Evolutionary conservation across 495 filamentous ascomycete species (phyloP).

Genomic region (Hypoxylon fuscum): DNA sequence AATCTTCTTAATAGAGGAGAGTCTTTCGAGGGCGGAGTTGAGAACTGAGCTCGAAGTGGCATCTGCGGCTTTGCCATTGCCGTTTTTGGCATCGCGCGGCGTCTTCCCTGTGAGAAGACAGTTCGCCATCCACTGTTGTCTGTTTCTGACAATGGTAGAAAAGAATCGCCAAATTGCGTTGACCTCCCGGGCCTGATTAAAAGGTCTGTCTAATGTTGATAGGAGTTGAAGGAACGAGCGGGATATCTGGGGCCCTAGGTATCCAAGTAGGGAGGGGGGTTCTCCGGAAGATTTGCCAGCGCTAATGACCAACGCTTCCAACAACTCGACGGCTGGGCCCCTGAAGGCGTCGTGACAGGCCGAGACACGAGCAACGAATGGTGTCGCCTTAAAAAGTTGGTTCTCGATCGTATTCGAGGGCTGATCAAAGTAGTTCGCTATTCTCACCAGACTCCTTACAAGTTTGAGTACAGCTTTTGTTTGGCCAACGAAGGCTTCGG

Average conservation of each 20-base stretch:
- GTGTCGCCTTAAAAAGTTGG: slow-evolving; percentile 79
- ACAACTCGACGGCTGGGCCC: slow-evolving; percentile 68
- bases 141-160: slow-evolving; percentile 84
- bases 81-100: slow-evolving; percentile 74
- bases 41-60: slow-evolving; percentile 69
- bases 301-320: slow-evolving; percentile 77
- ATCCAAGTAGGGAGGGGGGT: slow-evolving; percentile 88
- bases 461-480: slow-evolving; percentile 71
- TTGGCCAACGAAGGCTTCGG: slow-evolving; percentile 67
- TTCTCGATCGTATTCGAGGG: slow-evolving; percentile 72
- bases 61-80: slow-evolving; percentile 59
- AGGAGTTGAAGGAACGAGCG: slow-evolving; percentile 84
- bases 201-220: slow-evolving; percentile 78
- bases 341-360: slow-evolving; percentile 74
- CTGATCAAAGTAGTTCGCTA: slow-evolving; percentile 69
- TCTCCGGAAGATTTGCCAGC: slow-evolving; percentile 70
- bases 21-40: slow-evolving; percentile 73
- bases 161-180: slow-evolving; percentile 84
- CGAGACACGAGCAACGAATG: slow-evolving; percentile 79
- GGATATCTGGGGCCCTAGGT: slow-evolving; percentile 81
- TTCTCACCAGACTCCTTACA: slow-evolving; percentile 71
- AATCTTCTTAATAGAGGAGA: slow-evolving; percentile 72
- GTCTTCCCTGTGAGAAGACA: slow-evolving; percentile 89
- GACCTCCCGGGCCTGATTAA: slow-evolving; percentile 67
- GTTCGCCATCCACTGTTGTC: slow-evolving; percentile 95